phyloP scores from a whole-genome alignment of 176 grass and related monocot genomes.

The Elaeis guineensis region DNA sequence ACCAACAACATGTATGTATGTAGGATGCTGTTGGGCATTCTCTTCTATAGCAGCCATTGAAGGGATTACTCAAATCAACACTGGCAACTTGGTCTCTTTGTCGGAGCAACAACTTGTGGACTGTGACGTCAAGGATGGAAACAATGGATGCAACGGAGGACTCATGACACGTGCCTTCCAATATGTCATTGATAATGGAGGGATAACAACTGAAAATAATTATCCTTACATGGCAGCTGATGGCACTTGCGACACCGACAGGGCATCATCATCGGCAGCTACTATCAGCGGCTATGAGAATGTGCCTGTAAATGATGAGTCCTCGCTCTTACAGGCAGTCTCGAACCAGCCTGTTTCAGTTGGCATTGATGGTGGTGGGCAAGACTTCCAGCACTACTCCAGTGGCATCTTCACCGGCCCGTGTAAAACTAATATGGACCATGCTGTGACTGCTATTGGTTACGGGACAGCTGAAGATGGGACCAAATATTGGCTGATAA shows the following conservation, averaged over 20 bases:
- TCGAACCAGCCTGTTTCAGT: constrained; percentile 1
- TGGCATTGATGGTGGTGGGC: constrained; percentile 45
- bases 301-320: constrained; percentile 11
- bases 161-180: no score
- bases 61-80: no score
- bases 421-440: constrained; percentile 44
- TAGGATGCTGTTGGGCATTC: no score
- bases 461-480: constrained; percentile 28
- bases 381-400: constrained; percentile 49
- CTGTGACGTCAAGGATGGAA: constrained; percentile 25
- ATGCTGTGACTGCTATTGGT: constrained; percentile 49
- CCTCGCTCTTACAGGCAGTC: no score
- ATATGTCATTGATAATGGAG: no score
- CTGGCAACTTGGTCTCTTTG: constrained; percentile 15
- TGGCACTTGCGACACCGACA: no score
- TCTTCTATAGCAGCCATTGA: no score
- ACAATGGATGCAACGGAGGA: constrained; percentile 28
- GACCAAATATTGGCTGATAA: constrained; percentile 41
- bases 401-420: neutral
- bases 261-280: neutral
- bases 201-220: no score
- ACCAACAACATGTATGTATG: no score
- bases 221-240: no score
- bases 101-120: constrained; percentile 77
- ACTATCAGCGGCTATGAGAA: constrained; percentile 29